A percentile compares a stretch with the other conserved stretches of the same genome.
These are phyloP conservation scores for Platanus orientalis DNA, from an alignment of 164 flowering plant species.

Conservation along the genomic window DNA sequence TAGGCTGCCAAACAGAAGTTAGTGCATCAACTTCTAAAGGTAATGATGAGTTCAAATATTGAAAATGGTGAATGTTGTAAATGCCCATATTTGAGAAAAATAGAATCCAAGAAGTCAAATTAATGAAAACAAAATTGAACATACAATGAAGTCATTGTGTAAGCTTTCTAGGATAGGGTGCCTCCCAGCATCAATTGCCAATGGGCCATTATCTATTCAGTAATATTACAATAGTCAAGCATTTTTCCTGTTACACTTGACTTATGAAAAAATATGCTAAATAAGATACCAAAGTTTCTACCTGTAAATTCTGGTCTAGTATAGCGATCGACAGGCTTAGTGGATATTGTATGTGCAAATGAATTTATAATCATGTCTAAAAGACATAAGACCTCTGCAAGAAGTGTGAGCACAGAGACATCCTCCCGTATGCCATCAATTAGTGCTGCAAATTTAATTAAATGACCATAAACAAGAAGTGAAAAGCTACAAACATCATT, in stretches of 20 bases:
- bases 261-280: background rate
- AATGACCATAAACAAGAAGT: background rate
- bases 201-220: conserved; percentile 73
- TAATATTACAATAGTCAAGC: conserved; percentile 13
- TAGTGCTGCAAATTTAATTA: conserved; percentile 46
- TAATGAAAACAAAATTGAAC: conserved; percentile 17
- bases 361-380: conserved; percentile 97
- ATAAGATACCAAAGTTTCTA: conserved; percentile 14
- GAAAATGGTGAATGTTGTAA: background rate
- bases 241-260: background rate
- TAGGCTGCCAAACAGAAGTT: conserved; percentile 57
- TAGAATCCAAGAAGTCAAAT: background rate
- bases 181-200: conserved; percentile 93
- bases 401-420: conserved; percentile 76
- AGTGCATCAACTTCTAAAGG: background rate
- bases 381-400: conserved; percentile 93
- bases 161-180: conserved; percentile 93
- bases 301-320: conserved; percentile 90
- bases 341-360: conserved; percentile 92
- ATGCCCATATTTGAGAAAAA: background rate
- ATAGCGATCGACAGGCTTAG: conserved; percentile 85
- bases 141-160: conserved; percentile 77
- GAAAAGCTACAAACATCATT: background rate
- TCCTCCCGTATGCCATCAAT: conserved; percentile 73
- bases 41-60: background rate